These are phyloP conservation scores for Clavispora carvajalis DNA, from an alignment of 805 yeast species.

Conservation along the genomic window DNA sequence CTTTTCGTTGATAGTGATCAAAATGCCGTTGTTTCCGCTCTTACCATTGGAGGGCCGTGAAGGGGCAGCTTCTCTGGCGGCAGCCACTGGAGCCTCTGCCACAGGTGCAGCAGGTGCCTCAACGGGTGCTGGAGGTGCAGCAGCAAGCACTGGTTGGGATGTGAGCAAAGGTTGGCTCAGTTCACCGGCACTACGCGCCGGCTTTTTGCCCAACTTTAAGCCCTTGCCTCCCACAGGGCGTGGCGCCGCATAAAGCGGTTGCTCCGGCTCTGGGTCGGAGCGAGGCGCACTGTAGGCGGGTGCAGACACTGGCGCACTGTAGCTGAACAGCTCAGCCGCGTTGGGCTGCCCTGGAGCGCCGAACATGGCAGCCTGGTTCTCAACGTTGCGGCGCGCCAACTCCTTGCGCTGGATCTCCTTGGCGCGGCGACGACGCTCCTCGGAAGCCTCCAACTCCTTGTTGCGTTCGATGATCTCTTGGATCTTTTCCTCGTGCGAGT, in stretches of 20 bases:
- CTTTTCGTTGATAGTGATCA: constrained; percentile 72
- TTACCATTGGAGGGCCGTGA: no score
- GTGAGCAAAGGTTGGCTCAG: constrained; percentile 17
- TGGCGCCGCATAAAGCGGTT: constrained; percentile 2
- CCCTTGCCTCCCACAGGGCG: constrained; percentile 52
- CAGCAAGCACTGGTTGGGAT: constrained; percentile 12
- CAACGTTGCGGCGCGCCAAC: constrained; percentile 58
- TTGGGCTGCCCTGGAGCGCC: constrained; percentile 2
- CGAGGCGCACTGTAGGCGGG: constrained; percentile 5
- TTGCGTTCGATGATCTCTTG: constrained; percentile 96
- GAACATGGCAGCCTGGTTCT: constrained; percentile 23
- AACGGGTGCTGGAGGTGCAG: constrained; percentile 3
- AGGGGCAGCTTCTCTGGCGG: no score
- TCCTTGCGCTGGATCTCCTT: constrained; percentile 82
- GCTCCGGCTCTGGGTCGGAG: constrained; percentile 21
- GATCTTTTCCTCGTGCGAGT: constrained; percentile 96
- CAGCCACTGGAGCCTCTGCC: no score
- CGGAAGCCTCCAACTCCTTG: constrained; percentile 94
- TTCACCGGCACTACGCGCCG: constrained; percentile 28
- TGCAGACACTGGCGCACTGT: constrained; percentile 13
- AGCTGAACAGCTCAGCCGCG: constrained; percentile 8
- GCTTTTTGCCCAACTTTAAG: constrained; percentile 67
- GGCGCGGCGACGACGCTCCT: constrained; percentile 93
- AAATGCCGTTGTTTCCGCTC: constrained; percentile 65
- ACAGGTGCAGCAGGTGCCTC: constrained; percentile 16